Base-by-base conservation (phyloP, 208 protist genomes). In the Leptomonas pyrrhocoris region DNA sequence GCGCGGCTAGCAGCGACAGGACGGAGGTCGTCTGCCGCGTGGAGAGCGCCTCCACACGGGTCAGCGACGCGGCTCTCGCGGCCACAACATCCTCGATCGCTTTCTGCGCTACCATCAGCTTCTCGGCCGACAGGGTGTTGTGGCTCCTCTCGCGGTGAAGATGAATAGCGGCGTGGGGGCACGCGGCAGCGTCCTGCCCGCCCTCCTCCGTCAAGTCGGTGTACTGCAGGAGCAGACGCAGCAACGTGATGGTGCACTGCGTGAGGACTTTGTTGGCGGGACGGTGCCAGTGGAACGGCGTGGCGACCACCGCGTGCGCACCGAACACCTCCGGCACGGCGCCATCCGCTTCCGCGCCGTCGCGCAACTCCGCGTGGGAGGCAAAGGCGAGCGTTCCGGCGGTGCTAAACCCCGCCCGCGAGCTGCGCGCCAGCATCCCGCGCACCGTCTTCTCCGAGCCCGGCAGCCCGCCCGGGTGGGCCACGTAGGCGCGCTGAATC, bases 41-140 rank as follows among this genome's bases (percentile, higher is more conserved):
- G n/a, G 87, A 83, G 19, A 77, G 79, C 12, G 42, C 38, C 73
- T 90, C 88, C 1, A 86, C 51, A 46, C 76, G 77, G 64, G 74
- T 77, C n/a, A 77, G 57, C 63, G 31, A 34, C 36, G 79, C 54
- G 30, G 55, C 30, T 9, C 48, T 21, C 36, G 65, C 42, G 13
- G 62, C 64, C 21, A 53, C n/a, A 4, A 73, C 68, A 25, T 66
- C 55, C 42, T 69, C 49, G 18, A 84, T 36, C 12, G 50, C 63
- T 25, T 34, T 68, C 36, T 43, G 49, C 50, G 87, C 50, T 21
- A 88, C 78, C 55, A 51, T 48, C 68, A 96, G 43, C 73, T 88
- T 91, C 64, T 92, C 85, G 23, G 74, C 79, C 1, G 88, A 94
- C 28, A 96, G 83, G 3, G 88, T 85, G 46, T 74, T 85, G 56